Evolutionary conservation across 2,329 filamentous ascomycete species (phyloP), one percentile per base, ranked within the genome.

Genomic region (Keithomyces neogunnii): DNA sequence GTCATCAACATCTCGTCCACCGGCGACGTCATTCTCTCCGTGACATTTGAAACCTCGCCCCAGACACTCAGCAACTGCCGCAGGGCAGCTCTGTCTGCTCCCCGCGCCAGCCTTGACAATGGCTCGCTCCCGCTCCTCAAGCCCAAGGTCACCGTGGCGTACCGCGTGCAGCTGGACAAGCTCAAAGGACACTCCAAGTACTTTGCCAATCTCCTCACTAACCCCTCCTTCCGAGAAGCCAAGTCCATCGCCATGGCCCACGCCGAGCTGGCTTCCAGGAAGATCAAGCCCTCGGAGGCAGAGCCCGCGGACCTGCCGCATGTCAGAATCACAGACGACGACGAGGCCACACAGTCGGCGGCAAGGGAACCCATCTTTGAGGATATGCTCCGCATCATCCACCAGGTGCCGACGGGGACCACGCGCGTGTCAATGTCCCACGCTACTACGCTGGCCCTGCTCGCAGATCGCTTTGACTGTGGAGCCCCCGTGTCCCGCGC

Each of bases 381-480:
- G 47, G 86, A 89, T 62, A 80, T 90, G 58, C 68, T 90, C 29
- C 72, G 76, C 19, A 78, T 87, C 19, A 69, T 89, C 19, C 86
- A 90, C 62, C 75, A 75, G 28, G 69, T 69, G 38, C 67, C 63
- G n/a, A 64, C 64, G n/a, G 69, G 68, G 47, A 66, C 69, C 2
- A 49, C 60, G 4, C 57, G 57, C 29, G 71, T 76, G 26, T 77
- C 76, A 13, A 75, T 88, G 56, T 68, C 78, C 5, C 85, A 85
- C 56, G 72, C 87, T 9, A 79, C 82, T 11, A 85, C 84, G 2
- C 69, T 90, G 40, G 81, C 84, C 40, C 76, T 89, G 48, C 76
- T 88, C 51, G 85, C 86, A 8, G 87, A 90, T 64, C 80, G 85
- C 44, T 90, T 89, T 66, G 84, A 86, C 67, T 85, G 84, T 53